Base-by-base conservation (phyloP, 352 stramenopile genomes). In the Lagenidium giganteum region DNA sequence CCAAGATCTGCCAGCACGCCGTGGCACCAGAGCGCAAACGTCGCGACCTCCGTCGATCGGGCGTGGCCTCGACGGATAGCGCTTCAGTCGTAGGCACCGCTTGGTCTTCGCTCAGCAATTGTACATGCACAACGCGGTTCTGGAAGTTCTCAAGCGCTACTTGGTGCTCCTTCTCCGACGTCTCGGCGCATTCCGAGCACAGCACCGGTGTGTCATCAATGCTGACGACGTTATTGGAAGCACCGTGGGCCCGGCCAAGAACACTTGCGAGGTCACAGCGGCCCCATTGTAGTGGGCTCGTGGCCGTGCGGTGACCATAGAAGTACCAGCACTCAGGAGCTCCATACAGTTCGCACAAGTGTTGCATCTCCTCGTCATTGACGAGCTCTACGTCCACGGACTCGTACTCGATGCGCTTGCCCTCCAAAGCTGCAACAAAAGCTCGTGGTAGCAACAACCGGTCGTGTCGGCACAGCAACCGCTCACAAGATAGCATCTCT, bases 121-220 rank as follows among this genome's bases (percentile, higher is more conserved):
- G 71, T 2, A 93, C 59, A 7, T 83, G 64, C 11, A 93, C 58
- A 13, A 76, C 55, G 16, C 70, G 53, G 26, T 76, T 66, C 20
- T 69, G 63, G 38, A 93, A 93, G 30, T 93, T 85, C 25, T 78
- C 46, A 3, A 82, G 44, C 47, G 61, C 68, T 13, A 79, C 65
- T 22, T 64, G 53, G 20, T 81, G 67, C 31, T 56, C 45, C 50
- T 53, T 50, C 24, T 79, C 52, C 0, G 50, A 73, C 17, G 41
- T 51, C 14, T 64, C 51, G 47, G 85, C 72, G 40, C 78, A 90
- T 27, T 70, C 64, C 9, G 33, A 24, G 41, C 78, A 90, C 1
- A 66, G 61, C 37, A 74, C n/a, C n/a, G n/a, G n/a, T n/a, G n/a
- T 60, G 22, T 31, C 45, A 0, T 64, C 40, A 3, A 55, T 57